phyloP scores from a whole-genome alignment of 768 basidiomycete species.

The Saitozyma sp. region DNA sequence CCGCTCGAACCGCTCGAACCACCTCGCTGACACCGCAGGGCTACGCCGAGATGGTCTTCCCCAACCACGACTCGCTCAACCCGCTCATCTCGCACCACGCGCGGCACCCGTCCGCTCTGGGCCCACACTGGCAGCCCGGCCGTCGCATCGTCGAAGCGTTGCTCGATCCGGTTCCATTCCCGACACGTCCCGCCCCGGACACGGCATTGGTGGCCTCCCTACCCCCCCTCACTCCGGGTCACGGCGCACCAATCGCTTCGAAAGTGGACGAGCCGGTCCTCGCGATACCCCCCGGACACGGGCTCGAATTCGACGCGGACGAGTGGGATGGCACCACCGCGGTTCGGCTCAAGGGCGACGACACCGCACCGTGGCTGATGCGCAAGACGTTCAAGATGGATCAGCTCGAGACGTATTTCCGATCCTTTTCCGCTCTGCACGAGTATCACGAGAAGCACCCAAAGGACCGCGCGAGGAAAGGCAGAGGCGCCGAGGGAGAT shows the following conservation, averaged over 20 bases:
- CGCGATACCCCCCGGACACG: not conserved
- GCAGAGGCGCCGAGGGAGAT: conserved; percentile 59
- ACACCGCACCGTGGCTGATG: conserved; percentile 61
- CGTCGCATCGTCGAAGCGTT: conserved; percentile 71
- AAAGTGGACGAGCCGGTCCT: not conserved
- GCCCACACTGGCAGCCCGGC: conserved; percentile 78
- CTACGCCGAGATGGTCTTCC: conserved; percentile 72
- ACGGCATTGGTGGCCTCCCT: not conserved
- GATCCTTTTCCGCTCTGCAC: conserved; percentile 70
- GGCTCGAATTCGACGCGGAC: not conserved
- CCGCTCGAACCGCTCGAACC: too few relatives aligned
- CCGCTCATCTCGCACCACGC: conserved; percentile 57
- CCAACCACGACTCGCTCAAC: conserved; percentile 62
- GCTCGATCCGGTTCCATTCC: conserved; percentile 64
- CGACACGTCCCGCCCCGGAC: conserved; percentile 11
- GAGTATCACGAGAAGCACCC: conserved; percentile 67
- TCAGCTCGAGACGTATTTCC: conserved; percentile 66
- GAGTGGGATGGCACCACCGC: conserved; percentile 35
- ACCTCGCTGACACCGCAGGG: conserved; percentile 36
- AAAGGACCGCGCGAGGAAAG: conserved; percentile 56
- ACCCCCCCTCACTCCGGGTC: conserved; percentile 4
- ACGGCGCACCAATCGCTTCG: not conserved
- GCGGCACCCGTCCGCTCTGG: conserved; percentile 56
- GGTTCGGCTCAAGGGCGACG: conserved; percentile 52
- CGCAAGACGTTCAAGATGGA: conserved; percentile 65